A percentile compares a stretch with the other conserved stretches of the same genome.
Evolutionary conservation across 768 basidiomycete species (phyloP).

Genomic region (Strobilomyces confusus): DNA sequence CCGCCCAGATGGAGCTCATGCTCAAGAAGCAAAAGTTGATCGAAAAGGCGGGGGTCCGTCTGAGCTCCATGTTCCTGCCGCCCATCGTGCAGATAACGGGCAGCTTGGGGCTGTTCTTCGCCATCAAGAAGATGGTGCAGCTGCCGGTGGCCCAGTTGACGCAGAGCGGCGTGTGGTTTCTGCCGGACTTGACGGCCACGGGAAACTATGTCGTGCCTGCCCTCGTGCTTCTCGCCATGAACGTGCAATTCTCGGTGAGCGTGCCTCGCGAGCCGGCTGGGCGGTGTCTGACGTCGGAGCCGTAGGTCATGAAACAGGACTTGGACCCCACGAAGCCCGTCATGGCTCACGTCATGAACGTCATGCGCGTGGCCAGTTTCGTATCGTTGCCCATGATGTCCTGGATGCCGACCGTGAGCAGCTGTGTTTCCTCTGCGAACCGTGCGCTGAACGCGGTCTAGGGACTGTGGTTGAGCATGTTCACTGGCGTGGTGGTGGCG

Average conservation of each 20-base stretch:
- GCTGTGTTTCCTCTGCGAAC: neutral
- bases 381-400: slow-evolving; percentile 49
- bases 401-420: slow-evolving; percentile 63
- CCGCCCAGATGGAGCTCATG: slow-evolving; percentile 40
- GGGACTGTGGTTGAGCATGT: slow-evolving; percentile 59
- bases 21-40: slow-evolving; percentile 52
- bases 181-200: slow-evolving; percentile 80
- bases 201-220: slow-evolving; percentile 73
- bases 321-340: slow-evolving; percentile 49
- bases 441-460: slow-evolving; percentile 22
- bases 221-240: slow-evolving; percentile 53
- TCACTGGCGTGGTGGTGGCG: slow-evolving; percentile 45
- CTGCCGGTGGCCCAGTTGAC: slow-evolving; percentile 72
- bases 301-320: slow-evolving; percentile 47
- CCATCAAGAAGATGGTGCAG: slow-evolving; percentile 64
- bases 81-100: slow-evolving; percentile 71
- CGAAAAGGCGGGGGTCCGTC: slow-evolving; percentile 60
- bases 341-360: slow-evolving; percentile 66
- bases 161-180: slow-evolving; percentile 67
- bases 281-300: slow-evolving; percentile 2
- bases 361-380: slow-evolving; percentile 56
- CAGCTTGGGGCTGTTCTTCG: slow-evolving; percentile 81
- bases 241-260: slow-evolving; percentile 66
- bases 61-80: slow-evolving; percentile 48
- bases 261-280: neutral